These are phyloP conservation scores for Pseudozyma hubeiensis DNA, from an alignment of 1,284 basidiomycete genomes.

Conservation along the genomic window DNA sequence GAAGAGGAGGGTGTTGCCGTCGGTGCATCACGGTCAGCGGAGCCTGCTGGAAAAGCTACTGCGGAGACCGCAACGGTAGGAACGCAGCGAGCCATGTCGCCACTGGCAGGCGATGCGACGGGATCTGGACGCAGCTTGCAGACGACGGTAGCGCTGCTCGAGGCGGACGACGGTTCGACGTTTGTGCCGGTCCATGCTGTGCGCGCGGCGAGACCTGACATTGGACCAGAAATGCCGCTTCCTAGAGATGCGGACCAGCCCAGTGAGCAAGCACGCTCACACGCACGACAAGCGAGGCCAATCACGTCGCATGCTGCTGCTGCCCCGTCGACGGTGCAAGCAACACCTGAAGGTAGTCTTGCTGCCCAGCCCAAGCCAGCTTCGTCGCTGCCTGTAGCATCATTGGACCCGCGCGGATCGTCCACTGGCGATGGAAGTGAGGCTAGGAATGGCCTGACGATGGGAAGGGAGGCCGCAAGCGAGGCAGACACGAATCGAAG, in stretches of 20 bases:
- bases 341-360: too few species aligned
- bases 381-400: not conserved
- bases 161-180: conserved; percentile 34
- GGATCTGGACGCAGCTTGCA: conserved; percentile 3
- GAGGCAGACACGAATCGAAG: conserved; percentile 8
- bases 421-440: conserved; percentile 8
- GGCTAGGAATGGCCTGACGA: not conserved
- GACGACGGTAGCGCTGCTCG: conserved; percentile 17
- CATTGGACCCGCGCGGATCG: not conserved
- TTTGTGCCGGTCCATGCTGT: conserved; percentile 25
- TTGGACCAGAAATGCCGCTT: not conserved
- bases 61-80: not conserved
- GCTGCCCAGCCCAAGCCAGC: not conserved
- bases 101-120: not conserved
- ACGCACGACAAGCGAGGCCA: not conserved
- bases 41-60: conserved; percentile 4
- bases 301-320: not conserved
- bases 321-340: not conserved
- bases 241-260: not conserved
- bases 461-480: not conserved
- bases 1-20: conserved; percentile 19
- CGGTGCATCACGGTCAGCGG: not conserved
- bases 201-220: not conserved
- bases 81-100: not conserved
- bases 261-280: not conserved